Conservation (phyloP, 2,329 filamentous ascomycete genomes). For the Xylariomycetidae sp. region DNA sequence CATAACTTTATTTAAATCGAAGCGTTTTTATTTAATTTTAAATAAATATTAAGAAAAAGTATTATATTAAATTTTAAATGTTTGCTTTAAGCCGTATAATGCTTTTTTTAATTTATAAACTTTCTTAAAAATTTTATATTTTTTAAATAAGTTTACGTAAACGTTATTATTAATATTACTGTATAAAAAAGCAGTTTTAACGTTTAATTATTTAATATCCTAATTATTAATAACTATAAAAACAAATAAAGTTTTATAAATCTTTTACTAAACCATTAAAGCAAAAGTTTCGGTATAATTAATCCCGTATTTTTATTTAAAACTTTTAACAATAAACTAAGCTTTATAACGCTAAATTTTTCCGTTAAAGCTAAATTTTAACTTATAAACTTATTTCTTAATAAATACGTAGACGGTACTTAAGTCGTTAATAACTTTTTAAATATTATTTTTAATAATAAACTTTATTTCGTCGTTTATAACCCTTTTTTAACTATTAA, state of each 20-base stretch:
- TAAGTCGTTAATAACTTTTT: too few species aligned
- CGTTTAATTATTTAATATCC: neutral
- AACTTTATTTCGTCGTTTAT: too few species aligned
- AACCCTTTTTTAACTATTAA: too few species aligned
- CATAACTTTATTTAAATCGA: too few species aligned
- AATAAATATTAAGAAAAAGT: neutral
- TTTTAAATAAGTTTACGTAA: neutral
- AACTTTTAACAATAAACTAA: neutral
- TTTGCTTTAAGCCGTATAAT: conserved; percentile 1
- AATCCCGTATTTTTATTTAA: conserved; percentile 1
- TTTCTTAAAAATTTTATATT: neutral
- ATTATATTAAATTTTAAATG: neutral
- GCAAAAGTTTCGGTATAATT: conserved; percentile 1
- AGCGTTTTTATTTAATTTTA: conserved; percentile 1
- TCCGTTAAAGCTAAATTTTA: too few species aligned
- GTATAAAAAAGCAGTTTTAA: conserved; percentile 1
- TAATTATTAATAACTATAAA: neutral
- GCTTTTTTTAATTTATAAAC: conserved; percentile 1
- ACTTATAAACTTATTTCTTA: too few species aligned
- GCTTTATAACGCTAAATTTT: too few species aligned
- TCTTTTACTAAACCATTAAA: neutral
- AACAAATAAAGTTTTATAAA: neutral
- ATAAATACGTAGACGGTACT: too few species aligned
- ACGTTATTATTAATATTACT: conserved; percentile 1
- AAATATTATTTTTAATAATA: too few species aligned